Base-by-base conservation (phyloP, 1,139 yeast genomes). In the Candida sojae region DNA sequence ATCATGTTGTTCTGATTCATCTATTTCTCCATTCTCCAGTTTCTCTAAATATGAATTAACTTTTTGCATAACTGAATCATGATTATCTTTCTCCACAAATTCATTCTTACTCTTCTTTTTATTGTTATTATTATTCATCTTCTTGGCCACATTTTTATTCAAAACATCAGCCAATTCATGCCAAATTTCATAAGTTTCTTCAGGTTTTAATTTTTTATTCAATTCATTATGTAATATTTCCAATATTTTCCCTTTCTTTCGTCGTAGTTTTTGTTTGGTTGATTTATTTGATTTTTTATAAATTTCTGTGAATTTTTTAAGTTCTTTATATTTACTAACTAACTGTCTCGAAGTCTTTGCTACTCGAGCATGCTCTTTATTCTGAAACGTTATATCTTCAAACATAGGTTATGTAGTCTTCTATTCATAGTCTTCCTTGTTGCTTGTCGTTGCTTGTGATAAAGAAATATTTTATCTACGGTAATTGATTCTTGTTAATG, bases 111-210 rank as follows among this genome's bases (percentile, higher is more conserved):
- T 12, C 21, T 3, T 11, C 23, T n/a, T 31, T 4, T 21, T 39
- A n/a, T n/a, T 37, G 3, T 12, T 13, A 25, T 30, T 25, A 3
- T 33, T 36, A n/a, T 41, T 39, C 3, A 17, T 29, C 13, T 12
- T 31, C 34, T 41, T 43, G 25, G 39, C 29, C 10, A 32, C 34
- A 31, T 43, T 37, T 31, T 43, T 38, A 43, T 35, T 43, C 30
- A 43, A 36, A 11, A 32, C 21, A 30, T 43, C 29, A 21, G 10
- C 13, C 9, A 48, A 46, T 9, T 58, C 52, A 49, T 73, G 70
- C 79, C 78, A 73, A 30, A 65, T 52, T 50, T 73, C 78, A 50
- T 57, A 73, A 0, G 76, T 66, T 39, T 68, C 76, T 48, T 71
- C 73, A 0, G 76, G 76, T 10, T 56, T 53, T n/a, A 49, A 12